These are phyloP conservation scores for Pelargonium cotyledonis DNA, from an alignment of 441 rosid species.

Conservation along the genomic window DNA sequence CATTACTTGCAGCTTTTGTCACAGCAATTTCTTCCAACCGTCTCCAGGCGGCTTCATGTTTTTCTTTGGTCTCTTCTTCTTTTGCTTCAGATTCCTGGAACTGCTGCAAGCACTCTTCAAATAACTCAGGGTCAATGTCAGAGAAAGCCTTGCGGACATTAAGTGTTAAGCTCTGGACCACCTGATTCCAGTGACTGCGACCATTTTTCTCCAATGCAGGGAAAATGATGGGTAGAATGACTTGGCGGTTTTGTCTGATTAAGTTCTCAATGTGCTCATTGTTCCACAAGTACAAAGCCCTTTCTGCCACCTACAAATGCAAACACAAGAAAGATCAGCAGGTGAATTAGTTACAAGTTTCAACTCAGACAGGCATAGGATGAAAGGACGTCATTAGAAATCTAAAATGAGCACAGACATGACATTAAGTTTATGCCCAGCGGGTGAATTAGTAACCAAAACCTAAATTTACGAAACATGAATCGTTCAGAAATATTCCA, in stretches of 20 bases:
- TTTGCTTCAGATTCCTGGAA: slow-evolving; percentile 54
- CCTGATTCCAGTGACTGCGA: slow-evolving; percentile 75
- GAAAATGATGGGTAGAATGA: slow-evolving; percentile 68
- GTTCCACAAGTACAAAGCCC: slow-evolving; percentile 86
- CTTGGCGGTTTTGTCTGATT: slow-evolving; percentile 63
- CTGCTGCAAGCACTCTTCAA: slow-evolving; percentile 63
- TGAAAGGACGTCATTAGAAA: too few species aligned
- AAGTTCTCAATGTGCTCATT: slow-evolving; percentile 80
- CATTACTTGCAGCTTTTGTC: slow-evolving; percentile 43
- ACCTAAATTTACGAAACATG: too few species aligned
- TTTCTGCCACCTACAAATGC: slow-evolving; percentile 64
- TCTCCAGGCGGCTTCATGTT: slow-evolving; percentile 64
- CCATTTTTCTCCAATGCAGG: slow-evolving; percentile 70
- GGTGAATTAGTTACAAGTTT: neutral
- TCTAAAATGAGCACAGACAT: too few species aligned
- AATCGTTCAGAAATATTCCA: too few species aligned
- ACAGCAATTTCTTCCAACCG: slow-evolving; percentile 72
- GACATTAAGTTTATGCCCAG: neutral
- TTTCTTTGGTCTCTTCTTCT: slow-evolving; percentile 43
- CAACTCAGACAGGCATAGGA: too few species aligned
- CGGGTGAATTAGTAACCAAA: too few species aligned
- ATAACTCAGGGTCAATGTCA: slow-evolving; percentile 61
- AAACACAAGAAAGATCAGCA: neutral
- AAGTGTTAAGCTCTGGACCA: slow-evolving; percentile 79
- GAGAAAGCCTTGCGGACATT: slow-evolving; percentile 75